Evolutionary conservation across 352 stramenopile species (phyloP), one percentile per base, ranked within the genome.

Genomic region (Thalassiosira livingstoniorum): DNA sequence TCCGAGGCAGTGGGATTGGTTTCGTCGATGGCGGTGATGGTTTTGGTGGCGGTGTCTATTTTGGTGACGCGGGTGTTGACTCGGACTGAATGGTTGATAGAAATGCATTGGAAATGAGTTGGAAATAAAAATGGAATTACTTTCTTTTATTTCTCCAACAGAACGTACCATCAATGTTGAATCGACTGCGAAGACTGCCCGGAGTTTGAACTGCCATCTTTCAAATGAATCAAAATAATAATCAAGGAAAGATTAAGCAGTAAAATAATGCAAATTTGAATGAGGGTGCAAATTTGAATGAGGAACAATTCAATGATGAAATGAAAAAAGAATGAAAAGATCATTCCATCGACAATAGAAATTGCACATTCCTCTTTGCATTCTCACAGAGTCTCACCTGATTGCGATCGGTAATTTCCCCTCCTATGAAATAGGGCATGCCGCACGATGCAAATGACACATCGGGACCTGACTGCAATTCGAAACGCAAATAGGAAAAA

Each of bases 341-440:
- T n/a, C n/a, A n/a, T n/a, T n/a, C n/a, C n/a, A n/a, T n/a, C n/a
- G n/a, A n/a, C n/a, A n/a, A n/a, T n/a, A n/a, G n/a, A n/a, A n/a
- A n/a, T n/a, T n/a, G n/a, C n/a, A n/a, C 39, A 47, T 47, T 58
- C 47, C 4, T 58, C 21, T 58, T n/a, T 10, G 15, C 15, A 7
- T 18, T 47, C 7, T 47, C 21, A 65, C 29, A 23, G 47, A 58
- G 21, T 31, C 68, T 43, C 51, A 77, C 73, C 62, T 84, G 77
- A 79, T 79, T 76, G 27, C 76, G 67, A 71, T 87, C 75, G 2
- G 81, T 77, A 31, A 85, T 86, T 57, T 92, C 88, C n/a, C 83
- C 81, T 7, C 90, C 90, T 61, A 95, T 90, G 62, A 90, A 94
- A 54, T 93, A 95, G 3, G 91, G 91, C 85, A 95, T 90, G 5